Evolutionary conservation across 345 rosid genomes (phyloP).

Genomic region (Eucalyptus grandis): DNA sequence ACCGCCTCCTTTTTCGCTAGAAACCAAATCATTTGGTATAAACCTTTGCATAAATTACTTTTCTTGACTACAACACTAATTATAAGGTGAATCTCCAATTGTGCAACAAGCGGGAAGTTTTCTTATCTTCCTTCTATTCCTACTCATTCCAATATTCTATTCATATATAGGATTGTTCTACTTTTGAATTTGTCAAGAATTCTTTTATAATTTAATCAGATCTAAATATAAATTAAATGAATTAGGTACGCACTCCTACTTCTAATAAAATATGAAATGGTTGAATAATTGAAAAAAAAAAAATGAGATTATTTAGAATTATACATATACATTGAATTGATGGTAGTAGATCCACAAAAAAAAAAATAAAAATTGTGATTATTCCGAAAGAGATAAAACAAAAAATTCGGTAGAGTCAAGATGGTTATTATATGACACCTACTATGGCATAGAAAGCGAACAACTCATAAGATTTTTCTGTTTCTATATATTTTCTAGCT

Average conservation of each 20-base stretch:
- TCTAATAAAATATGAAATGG: neutral
- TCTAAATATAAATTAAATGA: neutral
- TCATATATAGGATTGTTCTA: neutral
- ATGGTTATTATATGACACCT: neutral
- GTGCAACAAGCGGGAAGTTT: neutral
- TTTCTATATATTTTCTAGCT: neutral
- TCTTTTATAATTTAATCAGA: neutral
- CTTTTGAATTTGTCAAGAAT: neutral
- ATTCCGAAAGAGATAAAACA: neutral
- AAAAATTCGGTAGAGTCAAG: neutral
- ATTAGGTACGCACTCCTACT: neutral
- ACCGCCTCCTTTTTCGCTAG: neutral
- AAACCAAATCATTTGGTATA: neutral
- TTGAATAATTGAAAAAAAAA: neutral
- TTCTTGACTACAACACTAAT: neutral
- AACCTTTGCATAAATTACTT: neutral
- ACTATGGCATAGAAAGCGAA: neutral
- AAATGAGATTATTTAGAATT: neutral
- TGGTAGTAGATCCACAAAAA: neutral
- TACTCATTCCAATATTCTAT: neutral
- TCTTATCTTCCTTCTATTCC: neutral
- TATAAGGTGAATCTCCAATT: neutral
- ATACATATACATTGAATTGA: neutral
- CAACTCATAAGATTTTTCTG: neutral
- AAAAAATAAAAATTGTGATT: neutral